Evolutionary conservation across 306 rosid genomes (phyloP).

Genomic region (Adenanthera pavonina): DNA sequence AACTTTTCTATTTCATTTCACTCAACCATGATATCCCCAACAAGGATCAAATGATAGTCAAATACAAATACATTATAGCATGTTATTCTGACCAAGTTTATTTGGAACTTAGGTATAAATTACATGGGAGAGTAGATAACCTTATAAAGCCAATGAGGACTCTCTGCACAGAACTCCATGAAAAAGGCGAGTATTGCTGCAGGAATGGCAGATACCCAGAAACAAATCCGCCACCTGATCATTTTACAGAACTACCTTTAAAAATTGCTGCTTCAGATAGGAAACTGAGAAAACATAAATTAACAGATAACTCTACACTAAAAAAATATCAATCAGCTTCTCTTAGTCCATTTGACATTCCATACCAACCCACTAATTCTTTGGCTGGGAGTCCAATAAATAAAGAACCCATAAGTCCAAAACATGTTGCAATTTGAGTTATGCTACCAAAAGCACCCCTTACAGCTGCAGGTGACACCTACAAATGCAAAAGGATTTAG

Average conservation of each 20-base stretch:
- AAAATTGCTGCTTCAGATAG: constrained; percentile 18
- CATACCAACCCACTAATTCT: constrained; percentile 80
- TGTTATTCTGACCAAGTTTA: constrained; percentile 7
- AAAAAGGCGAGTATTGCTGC: constrained; percentile 66
- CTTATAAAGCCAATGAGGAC: constrained; percentile 91
- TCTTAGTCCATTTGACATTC: constrained; percentile 28
- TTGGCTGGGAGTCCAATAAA: constrained; percentile 82
- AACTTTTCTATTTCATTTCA: constrained; percentile 26
- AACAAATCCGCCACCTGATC: constrained; percentile 89
- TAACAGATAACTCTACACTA: constrained; percentile 8
- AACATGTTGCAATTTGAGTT: constrained; percentile 86
- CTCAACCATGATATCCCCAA: constrained; percentile 21
- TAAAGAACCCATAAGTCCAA: constrained; percentile 76
- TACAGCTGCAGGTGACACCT: constrained; percentile 84
- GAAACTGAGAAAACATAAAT: constrained; percentile 23
- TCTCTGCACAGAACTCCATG: constrained; percentile 90
- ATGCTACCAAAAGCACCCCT: constrained; percentile 81
- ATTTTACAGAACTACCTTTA: constrained; percentile 32
- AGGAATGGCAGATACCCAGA: constrained; percentile 80
- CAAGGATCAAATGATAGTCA: constrained; percentile 35
- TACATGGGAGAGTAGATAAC: constrained; percentile 46
- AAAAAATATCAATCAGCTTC: constrained; percentile 28
- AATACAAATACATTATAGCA: constrained; percentile 31
- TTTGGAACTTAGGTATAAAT: constrained; percentile 23
- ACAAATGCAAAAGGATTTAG: constrained; percentile 35